These are phyloP conservation scores for Aureobasidium uvarum DNA, from an alignment of 2,329 filamentous ascomycete genomes.

Conservation along the genomic window DNA sequence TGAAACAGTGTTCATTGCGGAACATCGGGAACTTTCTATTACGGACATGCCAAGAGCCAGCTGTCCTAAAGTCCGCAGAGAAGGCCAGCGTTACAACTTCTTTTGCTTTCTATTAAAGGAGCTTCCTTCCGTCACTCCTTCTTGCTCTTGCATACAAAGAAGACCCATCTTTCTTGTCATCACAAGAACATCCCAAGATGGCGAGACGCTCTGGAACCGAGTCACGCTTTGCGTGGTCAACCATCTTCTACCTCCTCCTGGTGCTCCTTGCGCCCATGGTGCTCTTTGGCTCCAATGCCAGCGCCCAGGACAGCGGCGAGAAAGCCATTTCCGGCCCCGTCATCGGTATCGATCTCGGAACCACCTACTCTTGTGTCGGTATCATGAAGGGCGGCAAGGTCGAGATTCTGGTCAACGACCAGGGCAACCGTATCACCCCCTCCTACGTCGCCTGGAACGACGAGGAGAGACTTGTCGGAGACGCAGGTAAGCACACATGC, in stretches of 20 bases:
- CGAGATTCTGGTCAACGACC: slow-evolving; percentile 93
- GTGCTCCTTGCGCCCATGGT: slow-evolving; percentile 82
- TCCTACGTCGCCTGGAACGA: slow-evolving; percentile 67
- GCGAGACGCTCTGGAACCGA: slow-evolving; percentile 29
- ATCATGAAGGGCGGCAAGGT: slow-evolving; percentile 96
- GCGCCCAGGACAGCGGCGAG: slow-evolving; percentile 67
- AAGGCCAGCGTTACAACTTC: background rate
- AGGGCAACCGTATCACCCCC: slow-evolving; percentile 93
- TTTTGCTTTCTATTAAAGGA: slow-evolving; percentile 25
- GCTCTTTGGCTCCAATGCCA: slow-evolving; percentile 66
- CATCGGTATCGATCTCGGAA: slow-evolving; percentile 94
- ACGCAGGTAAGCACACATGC: slow-evolving; percentile 57
- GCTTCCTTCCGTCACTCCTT: slow-evolving; percentile 2
- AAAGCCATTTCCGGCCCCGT: slow-evolving; percentile 73
- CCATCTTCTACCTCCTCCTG: slow-evolving; percentile 87
- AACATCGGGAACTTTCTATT: slow-evolving; percentile 12
- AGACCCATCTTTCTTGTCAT: slow-evolving; percentile 17
- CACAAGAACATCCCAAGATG: slow-evolving; percentile 26
- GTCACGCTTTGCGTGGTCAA: slow-evolving; percentile 60
- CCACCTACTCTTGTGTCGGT: slow-evolving; percentile 83
- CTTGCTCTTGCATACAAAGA: slow-evolving; percentile 9
- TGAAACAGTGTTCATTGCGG: slow-evolving; percentile 11
- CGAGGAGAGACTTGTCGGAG: slow-evolving; percentile 93
- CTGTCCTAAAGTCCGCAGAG: background rate
- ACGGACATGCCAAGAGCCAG: background rate